These are phyloP conservation scores for Mycena belliarum DNA, from an alignment of 768 basidiomycete species.

Conservation along the genomic window DNA sequence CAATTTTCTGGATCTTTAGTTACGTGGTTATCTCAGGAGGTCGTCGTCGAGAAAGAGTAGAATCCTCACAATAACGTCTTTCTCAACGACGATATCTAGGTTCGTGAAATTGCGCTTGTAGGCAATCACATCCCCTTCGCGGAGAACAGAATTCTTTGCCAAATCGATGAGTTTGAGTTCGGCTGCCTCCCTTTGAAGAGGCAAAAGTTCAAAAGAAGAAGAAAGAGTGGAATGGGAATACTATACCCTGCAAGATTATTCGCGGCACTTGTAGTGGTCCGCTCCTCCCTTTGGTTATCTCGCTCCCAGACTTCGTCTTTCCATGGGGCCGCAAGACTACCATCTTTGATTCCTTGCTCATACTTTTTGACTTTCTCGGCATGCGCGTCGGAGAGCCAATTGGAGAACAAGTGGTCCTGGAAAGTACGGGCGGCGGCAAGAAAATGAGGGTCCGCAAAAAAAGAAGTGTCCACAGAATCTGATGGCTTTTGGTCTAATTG, in stretches of 20 bases:
- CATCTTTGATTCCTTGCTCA: slow-evolving; percentile 42
- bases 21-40: not conserved
- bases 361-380: slow-evolving; percentile 42
- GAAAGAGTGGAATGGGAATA: not conserved
- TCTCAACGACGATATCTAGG: slow-evolving; percentile 45
- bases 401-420: slow-evolving; percentile 59
- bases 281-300: slow-evolving; percentile 34
- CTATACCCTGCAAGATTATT: not conserved
- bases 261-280: not conserved
- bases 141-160: slow-evolving; percentile 44
- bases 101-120: slow-evolving; percentile 51
- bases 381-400: slow-evolving; percentile 51
- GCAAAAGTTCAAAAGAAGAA: not conserved
- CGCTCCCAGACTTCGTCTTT: slow-evolving; percentile 64
- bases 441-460: slow-evolving; percentile 57
- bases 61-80: slow-evolving; percentile 52
- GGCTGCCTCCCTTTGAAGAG: slow-evolving; percentile 36
- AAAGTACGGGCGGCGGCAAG: slow-evolving; percentile 56
- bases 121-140: slow-evolving; percentile 55
- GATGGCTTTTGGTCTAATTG: slow-evolving; percentile 18
- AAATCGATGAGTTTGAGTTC: slow-evolving; percentile 48
- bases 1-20: slow-evolving; percentile 47
- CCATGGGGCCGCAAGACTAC: slow-evolving; percentile 56
- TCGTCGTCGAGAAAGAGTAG: not conserved
- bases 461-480: slow-evolving; percentile 32